Evolutionary conservation across 495 filamentous ascomycete species (phyloP).

Genomic region (Penicillium crystallinum): DNA sequence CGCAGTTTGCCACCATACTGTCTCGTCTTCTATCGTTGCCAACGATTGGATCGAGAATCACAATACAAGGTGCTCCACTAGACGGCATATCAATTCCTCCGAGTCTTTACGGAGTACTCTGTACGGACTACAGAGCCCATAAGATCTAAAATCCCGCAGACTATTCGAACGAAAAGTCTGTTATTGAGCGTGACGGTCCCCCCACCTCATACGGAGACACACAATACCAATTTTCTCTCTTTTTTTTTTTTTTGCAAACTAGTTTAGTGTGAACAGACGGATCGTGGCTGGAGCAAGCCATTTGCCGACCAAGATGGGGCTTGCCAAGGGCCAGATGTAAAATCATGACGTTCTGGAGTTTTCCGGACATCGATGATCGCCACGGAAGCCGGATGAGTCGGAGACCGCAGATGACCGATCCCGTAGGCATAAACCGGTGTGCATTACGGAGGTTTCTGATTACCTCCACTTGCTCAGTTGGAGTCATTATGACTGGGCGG

Average conservation of each 20-base stretch:
- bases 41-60: too few relatives aligned
- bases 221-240: not conserved
- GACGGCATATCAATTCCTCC: not conserved
- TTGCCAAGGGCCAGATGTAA: not conserved
- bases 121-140: too few relatives aligned
- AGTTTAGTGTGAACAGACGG: not conserved
- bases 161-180: not conserved
- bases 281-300: not conserved
- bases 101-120: not conserved
- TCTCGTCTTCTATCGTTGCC: too few relatives aligned
- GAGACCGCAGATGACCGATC: slow-evolving; percentile 14
- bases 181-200: not conserved
- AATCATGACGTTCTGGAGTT: not conserved
- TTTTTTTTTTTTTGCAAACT: not conserved
- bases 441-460: too few relatives aligned
- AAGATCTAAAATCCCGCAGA: not conserved
- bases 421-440: slow-evolving; percentile 1
- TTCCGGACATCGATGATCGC: not conserved
- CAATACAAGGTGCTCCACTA: too few relatives aligned
- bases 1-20: too few relatives aligned
- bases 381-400: slow-evolving; percentile 15
- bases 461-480: too few relatives aligned
- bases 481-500: too few relatives aligned
- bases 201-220: not conserved
- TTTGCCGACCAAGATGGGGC: not conserved